Evolutionary conservation across 192 early-diverging fungal genomes (phyloP).

Genomic region (Coemansia sp.): DNA sequence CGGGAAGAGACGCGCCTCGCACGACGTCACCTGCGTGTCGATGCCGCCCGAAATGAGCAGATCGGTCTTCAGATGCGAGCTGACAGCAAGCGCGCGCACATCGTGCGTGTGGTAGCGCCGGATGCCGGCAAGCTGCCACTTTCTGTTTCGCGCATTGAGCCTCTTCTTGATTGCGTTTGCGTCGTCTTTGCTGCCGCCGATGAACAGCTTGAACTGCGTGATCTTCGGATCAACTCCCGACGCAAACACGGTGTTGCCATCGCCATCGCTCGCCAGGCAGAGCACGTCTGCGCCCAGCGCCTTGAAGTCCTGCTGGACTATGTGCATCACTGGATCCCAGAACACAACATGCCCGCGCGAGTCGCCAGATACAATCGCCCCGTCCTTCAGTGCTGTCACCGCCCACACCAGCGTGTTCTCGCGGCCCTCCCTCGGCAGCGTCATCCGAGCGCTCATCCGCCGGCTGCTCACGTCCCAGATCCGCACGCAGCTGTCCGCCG

Average conservation of each 20-base stretch:
- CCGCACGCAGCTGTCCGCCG: conserved; percentile 76
- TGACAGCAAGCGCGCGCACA: conserved; percentile 81
- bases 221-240: conserved; percentile 91
- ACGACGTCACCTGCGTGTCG: conserved; percentile 71
- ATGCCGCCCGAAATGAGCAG: conserved; percentile 84
- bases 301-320: conserved; percentile 67
- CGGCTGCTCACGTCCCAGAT: conserved; percentile 64
- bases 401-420: conserved; percentile 92
- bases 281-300: conserved; percentile 88
- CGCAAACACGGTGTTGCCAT: conserved; percentile 76
- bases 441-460: conserved; percentile 65
- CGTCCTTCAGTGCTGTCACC: conserved; percentile 63
- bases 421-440: conserved; percentile 65
- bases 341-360: conserved; percentile 89
- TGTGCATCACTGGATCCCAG: conserved; percentile 74
- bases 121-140: conserved; percentile 83
- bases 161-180: conserved; percentile 1
- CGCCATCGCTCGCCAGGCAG: conserved; percentile 65
- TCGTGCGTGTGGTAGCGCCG: conserved; percentile 94
- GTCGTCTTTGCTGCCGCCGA: conserved; percentile 12
- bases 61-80: conserved; percentile 66
- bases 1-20: conserved; percentile 60
- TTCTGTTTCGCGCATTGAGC: conserved; percentile 13
- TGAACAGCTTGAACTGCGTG: conserved; percentile 61
- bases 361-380: conserved; percentile 86